Evolutionary conservation across 352 stramenopile genomes (phyloP).

Genomic region (Aphanomyces stellatus): DNA sequence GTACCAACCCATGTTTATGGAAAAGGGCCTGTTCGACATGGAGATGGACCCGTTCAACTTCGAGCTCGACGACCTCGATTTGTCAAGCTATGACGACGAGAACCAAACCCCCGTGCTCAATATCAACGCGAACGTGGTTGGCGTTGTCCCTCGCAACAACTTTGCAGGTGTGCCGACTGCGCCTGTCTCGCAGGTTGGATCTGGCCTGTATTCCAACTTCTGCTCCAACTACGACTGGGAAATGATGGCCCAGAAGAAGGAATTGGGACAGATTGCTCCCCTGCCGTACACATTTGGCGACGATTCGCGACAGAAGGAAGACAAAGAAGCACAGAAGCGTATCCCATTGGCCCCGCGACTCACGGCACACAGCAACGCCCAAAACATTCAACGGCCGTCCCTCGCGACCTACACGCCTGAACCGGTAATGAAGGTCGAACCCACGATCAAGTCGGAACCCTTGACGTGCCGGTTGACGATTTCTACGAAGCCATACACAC

Average conservation of each 20-base stretch:
- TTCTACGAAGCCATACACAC: neutral
- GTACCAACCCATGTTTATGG: slow-evolving; percentile 9
- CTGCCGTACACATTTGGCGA: neutral
- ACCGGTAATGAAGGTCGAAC: neutral
- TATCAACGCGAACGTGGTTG: slow-evolving; percentile 3
- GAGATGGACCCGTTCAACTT: slow-evolving; percentile 20
- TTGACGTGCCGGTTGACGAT: neutral
- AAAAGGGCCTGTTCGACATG: slow-evolving; percentile 19
- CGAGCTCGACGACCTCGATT: slow-evolving; percentile 13
- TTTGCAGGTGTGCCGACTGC: neutral
- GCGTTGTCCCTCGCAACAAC: neutral
- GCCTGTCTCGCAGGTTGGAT: neutral
- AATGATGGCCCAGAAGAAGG: slow-evolving; percentile 14
- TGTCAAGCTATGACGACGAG: slow-evolving; percentile 9
- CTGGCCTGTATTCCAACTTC: neutral
- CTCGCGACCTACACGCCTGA: neutral
- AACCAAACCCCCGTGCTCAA: neutral
- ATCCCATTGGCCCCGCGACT: slow-evolving; percentile 7
- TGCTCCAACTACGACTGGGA: slow-evolving; percentile 17
- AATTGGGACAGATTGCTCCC: neutral
- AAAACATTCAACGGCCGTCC: neutral
- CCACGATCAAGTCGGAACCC: neutral
- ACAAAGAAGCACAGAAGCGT: slow-evolving; percentile 14
- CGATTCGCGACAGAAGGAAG: neutral
- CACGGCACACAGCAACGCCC: neutral